Evolutionary conservation across 345 rosid species (phyloP), one percentile per base, ranked within the genome.

Genomic region (Salix viminalis): DNA sequence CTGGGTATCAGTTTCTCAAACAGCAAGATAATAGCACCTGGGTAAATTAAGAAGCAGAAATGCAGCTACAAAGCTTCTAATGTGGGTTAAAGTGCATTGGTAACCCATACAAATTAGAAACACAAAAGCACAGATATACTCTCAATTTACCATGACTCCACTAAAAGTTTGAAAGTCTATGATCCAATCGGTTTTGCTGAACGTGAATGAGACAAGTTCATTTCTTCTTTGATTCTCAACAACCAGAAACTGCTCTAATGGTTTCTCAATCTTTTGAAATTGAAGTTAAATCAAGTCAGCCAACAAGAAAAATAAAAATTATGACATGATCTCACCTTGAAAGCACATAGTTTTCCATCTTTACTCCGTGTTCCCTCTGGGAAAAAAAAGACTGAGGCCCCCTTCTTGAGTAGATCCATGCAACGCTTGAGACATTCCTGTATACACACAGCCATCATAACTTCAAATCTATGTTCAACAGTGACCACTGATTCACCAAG

Each of bases 281-380:
- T 4, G 50, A 46, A 46, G 18, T 46, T 46, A 46, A 46, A 16
- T 28, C 14, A 41, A 15, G 26, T 23, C 41, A 61, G 19, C 26
- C 24, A 60, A 4, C 30, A 13, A 26, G 36, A 21, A 61, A 16
- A 52, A 37, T 24, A 65, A 13, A 41, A 71, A 70, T 26, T 23
- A 26, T 41, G 65, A 34, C 54, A 80, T 42, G 34, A 66, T 41
- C 80, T 84, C 83, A 96, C 99, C 99, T 93, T 96, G 81, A 96
- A 96, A 80, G 84, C 72, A 76, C 97, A 88, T 81, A 96, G 79
- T 65, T 81, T 91, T 44, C 97, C 97, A 76, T 93, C 98, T 77
- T 83, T 96, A 83, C 95, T 91, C 67, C 97, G 89, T 39, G 99
- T 96, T 79, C 98, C 99, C 84, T 92, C 99, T 0, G 98, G 99